Conservation (phyloP, 805 yeast genomes). For the Scheffersomyces amazonensis region DNA sequence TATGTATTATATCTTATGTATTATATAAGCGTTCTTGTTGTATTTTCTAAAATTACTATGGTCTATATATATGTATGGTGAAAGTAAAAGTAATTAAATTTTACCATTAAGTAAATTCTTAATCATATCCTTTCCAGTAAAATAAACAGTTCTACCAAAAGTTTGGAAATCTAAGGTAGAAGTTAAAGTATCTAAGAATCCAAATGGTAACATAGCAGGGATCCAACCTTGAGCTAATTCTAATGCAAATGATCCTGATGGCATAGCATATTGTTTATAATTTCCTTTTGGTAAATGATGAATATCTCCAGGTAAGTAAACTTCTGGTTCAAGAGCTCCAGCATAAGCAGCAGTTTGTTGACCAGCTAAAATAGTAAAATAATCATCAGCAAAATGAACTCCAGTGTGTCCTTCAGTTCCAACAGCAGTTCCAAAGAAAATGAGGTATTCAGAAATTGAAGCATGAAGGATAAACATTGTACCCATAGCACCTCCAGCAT, state of each 20-base stretch:
- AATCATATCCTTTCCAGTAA: constrained; percentile 79
- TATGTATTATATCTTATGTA: too few species aligned
- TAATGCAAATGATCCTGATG: constrained; percentile 77
- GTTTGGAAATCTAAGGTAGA: constrained; percentile 80
- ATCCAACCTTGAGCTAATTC: constrained; percentile 99
- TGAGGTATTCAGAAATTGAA: constrained; percentile 87
- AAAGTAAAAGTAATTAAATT: constrained; percentile 40
- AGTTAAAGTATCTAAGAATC: constrained; percentile 73
- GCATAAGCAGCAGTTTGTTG: constrained; percentile 72
- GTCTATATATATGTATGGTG: too few species aligned
- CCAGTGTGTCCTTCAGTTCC: constrained; percentile 98
- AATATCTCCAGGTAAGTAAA: constrained; percentile 83
- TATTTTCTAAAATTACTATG: too few species aligned
- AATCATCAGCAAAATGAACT: constrained; percentile 95
- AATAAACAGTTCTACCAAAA: constrained; percentile 62
- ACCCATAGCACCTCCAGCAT: constrained; percentile 99
- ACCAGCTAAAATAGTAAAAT: constrained; percentile 86
- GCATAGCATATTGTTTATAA: constrained; percentile 85
- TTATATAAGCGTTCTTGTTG: too few species aligned
- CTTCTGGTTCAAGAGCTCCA: constrained; percentile 58
- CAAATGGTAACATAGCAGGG: constrained; percentile 97
- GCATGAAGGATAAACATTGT: constrained; percentile 95
- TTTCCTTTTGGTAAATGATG: constrained; percentile 75
- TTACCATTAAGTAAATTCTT: constrained; percentile 68
- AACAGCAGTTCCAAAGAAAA: constrained; percentile 87